Base-by-base conservation (phyloP, 768 basidiomycete genomes). In the Tricholoma flavovirens region DNA sequence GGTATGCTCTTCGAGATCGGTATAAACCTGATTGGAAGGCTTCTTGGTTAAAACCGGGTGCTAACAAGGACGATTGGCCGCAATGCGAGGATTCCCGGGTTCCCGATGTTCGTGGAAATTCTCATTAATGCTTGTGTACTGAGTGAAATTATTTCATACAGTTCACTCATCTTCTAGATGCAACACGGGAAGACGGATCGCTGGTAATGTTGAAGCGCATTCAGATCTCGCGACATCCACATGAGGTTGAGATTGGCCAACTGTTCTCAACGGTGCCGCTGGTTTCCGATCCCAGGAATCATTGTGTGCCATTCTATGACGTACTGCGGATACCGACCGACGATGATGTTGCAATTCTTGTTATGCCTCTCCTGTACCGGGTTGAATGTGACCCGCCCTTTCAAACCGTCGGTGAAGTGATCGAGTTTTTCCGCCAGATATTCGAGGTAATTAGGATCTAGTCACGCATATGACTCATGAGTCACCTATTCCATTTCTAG, bases 341-440 rank as follows among this genome's bases (percentile, higher is more conserved):
- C 9, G 59, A 60, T 10, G 58, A 62, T 14, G 17, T 0, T 0
- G 35, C 54, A 10, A 40, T 69, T 29, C 35, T 68, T 11, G 66
- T 67, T 33, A 64, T 68, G 64, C 67, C 66, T 1, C 7, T 57
- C 5, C 45, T 58, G 21, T 51, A 59, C 26, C 24, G 15, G 0
- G 68, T 62, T 33, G 15, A 53, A 12, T n/a, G n/a, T n/a, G 33
- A 30, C 1, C 67, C 67, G 5, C 58, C 36, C 1, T 73, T 74
- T 49, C 63, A 67, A 40, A 70, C 66, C 0, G n/a, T 73, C 5
- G 72, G 71, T 3, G 73, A 74, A 54, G 67, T 40, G 1, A 59
- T 73, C 1, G 69, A 69, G 24, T 72, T 68, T 19, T 63, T 74
- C n/a, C n/a, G n/a, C n/a, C n/a, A n/a, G n/a, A n/a, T n/a, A n/a